phyloP scores from a whole-genome alignment of 352 stramenopile species.

The Pythium dissimile region DNA sequence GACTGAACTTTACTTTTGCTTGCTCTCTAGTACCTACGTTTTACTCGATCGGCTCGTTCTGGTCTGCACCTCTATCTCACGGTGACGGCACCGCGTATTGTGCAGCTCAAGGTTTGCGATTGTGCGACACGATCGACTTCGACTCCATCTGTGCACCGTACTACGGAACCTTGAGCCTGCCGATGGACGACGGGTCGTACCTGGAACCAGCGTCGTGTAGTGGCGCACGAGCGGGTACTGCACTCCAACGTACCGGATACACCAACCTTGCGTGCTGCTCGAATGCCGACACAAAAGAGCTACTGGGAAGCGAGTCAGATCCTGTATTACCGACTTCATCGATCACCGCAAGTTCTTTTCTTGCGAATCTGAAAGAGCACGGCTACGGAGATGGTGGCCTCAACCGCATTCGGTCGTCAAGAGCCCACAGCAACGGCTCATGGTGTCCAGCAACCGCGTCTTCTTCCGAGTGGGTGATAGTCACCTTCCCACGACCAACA shows the following conservation, averaged over 20 bases:
- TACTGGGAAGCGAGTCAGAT: conserved; percentile 8
- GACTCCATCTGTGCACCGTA: conserved; percentile 25
- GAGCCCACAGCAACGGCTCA: conserved; percentile 11
- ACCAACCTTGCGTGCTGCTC: conserved; percentile 40
- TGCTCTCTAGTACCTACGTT: conserved; percentile 17
- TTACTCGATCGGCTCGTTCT: not conserved
- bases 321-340: conserved; percentile 9
- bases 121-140: conserved; percentile 45
- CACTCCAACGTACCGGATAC: conserved; percentile 23
- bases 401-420: conserved; percentile 20
- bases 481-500: conserved; percentile 37
- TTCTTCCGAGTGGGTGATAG: conserved; percentile 37
- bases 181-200: conserved; percentile 9
- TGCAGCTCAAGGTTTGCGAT: conserved; percentile 21
- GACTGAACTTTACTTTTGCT: too few relatives aligned
- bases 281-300: not conserved
- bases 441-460: conserved; percentile 36
- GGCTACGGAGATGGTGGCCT: conserved; percentile 43
- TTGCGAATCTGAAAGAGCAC: conserved; percentile 31
- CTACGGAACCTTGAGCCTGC: not conserved
- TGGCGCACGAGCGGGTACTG: not conserved
- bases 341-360: conserved; percentile 28
- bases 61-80: not conserved
- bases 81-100: conserved; percentile 23
- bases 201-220: conserved; percentile 7